These are phyloP conservation scores for Pistacia integerrima DNA, from an alignment of 345 rosid species.

Conservation along the genomic window DNA sequence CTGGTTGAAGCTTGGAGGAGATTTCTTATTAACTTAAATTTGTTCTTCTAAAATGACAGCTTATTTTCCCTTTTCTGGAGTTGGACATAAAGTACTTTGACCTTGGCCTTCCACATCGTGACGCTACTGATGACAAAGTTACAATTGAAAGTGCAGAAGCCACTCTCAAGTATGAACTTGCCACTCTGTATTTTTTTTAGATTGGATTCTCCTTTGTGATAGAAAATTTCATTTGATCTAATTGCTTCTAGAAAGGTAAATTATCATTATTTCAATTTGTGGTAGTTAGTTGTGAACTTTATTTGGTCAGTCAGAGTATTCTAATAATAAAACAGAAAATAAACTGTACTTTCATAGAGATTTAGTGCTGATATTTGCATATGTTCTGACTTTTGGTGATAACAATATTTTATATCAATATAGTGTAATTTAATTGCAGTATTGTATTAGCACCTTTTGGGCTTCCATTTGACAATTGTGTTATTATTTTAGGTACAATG, in stretches of 20 bases:
- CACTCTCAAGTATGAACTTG: slow-evolving; percentile 58
- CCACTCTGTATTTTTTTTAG: neutral
- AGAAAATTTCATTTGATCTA: too few relatives aligned
- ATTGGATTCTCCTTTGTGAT: too few relatives aligned
- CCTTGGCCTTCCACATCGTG: slow-evolving; percentile 65
- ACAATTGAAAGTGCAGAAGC: slow-evolving; percentile 71
- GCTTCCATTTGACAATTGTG: neutral
- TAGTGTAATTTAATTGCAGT: neutral
- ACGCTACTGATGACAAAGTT: slow-evolving; percentile 68
- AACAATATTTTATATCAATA: neutral
- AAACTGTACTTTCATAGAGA: neutral
- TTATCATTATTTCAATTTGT: too few relatives aligned
- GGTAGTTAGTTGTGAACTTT: too few relatives aligned
- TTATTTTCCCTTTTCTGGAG: slow-evolving; percentile 79
- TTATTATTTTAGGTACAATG: slow-evolving; percentile 72
- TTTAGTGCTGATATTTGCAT: neutral
- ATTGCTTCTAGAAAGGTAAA: too few relatives aligned
- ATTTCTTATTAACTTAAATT: too few relatives aligned
- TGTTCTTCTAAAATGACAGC: slow-evolving; percentile 45
- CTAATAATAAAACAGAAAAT: too few relatives aligned
- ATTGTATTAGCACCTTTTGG: neutral
- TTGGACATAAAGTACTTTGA: slow-evolving; percentile 74
- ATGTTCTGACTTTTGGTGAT: neutral
- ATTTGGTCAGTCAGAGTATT: too few relatives aligned
- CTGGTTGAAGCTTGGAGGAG: neutral